Percentiles rank a stretch among this genome's conserved stretches.
These are phyloP conservation scores for Hevea brasiliensis DNA, from an alignment of 345 rosid genomes.

Conservation along the genomic window DNA sequence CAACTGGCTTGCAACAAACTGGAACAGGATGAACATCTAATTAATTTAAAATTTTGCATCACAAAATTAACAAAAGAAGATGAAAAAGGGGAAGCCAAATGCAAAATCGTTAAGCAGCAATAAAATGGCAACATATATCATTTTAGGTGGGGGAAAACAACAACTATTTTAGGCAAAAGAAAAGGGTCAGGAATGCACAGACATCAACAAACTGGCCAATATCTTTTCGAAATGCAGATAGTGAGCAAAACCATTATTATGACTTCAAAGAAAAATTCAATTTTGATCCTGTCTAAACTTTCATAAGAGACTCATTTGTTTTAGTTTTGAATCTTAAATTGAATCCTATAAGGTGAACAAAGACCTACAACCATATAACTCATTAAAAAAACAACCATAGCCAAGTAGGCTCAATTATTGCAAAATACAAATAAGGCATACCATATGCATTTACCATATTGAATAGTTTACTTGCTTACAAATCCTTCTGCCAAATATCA, in stretches of 20 bases:
- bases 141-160: not conserved
- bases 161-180: too few species aligned
- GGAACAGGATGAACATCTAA: conserved; percentile 3
- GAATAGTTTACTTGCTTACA: not conserved
- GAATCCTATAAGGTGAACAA: not conserved
- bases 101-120: not conserved
- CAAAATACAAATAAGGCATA: not conserved
- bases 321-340: not conserved
- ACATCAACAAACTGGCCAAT: not conserved
- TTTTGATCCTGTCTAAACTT: not conserved
- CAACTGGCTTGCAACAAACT: conserved; percentile 50
- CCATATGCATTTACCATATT: not conserved
- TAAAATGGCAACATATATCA: not conserved
- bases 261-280: not conserved
- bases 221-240: not conserved
- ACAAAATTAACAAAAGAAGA: not conserved
- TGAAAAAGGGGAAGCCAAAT: not conserved
- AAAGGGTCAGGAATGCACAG: not conserved
- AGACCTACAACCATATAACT: not conserved
- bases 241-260: not conserved
- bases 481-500: not conserved
- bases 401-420: not conserved
- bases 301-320: not conserved
- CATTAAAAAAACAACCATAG: not conserved
- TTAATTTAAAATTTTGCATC: not conserved